phyloP scores from a whole-genome alignment of 805 yeast species.

The Kodamaea leandrae region DNA sequence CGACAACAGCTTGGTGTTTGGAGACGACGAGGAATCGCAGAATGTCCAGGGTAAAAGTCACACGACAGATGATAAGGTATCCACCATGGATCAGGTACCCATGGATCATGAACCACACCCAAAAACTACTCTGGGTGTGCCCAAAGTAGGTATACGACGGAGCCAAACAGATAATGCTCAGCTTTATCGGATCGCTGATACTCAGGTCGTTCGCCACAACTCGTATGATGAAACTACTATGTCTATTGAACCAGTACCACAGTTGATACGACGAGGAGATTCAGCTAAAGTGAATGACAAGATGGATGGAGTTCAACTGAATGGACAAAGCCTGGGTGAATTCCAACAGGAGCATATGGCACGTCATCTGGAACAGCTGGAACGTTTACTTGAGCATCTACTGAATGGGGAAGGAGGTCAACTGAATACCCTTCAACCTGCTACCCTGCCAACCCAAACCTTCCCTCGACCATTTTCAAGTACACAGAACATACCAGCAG shows the following conservation, averaged over 20 bases:
- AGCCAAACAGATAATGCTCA: not conserved
- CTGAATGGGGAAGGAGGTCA: too few species aligned
- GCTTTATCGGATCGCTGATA: not conserved
- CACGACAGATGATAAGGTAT: not conserved
- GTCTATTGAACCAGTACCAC: slow-evolving; percentile 6
- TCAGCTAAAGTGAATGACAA: not conserved
- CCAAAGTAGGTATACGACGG: slow-evolving; percentile 2
- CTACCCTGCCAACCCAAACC: too few species aligned
- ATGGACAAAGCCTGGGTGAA: too few species aligned
- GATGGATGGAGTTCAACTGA: not conserved
- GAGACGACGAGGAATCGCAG: slow-evolving; percentile 13
- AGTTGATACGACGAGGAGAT: not conserved
- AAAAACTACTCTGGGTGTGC: too few species aligned
- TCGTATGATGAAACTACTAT: slow-evolving; percentile 6
- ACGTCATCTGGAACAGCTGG: too few species aligned
- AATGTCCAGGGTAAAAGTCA: not conserved
- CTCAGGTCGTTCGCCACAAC: slow-evolving; percentile 8
- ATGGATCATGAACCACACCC: not conserved
- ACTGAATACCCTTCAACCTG: too few species aligned
- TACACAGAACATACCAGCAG: too few species aligned
- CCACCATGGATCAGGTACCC: too few species aligned
- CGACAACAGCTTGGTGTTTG: slow-evolving; percentile 33
- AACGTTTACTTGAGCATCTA: too few species aligned
- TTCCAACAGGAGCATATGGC: too few species aligned
- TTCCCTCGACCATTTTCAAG: too few species aligned